Base-by-base conservation (phyloP, 495 filamentous ascomycete genomes). In the Aspergillus leporis region DNA sequence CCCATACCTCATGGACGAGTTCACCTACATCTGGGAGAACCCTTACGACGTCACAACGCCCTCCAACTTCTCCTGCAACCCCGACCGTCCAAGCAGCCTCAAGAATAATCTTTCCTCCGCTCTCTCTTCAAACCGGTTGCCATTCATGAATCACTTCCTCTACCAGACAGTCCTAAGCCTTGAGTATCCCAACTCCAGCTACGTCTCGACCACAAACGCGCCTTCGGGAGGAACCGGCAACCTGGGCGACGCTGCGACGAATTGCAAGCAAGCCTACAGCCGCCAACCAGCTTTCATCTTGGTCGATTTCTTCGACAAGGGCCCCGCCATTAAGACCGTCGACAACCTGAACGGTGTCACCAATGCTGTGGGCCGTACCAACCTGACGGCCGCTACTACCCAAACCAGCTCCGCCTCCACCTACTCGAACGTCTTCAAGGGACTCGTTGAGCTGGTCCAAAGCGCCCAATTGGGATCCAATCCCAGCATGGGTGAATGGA, bases 1-100 rank as follows among this genome's bases (percentile, higher is more conserved):
- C 58, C 81, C 85, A 0, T 91, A 90, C 76, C 82, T 92, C 7
- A 76, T 91, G 53, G 82, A 90, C 68, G 83, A 93, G 70, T 92
- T 90, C 70, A 80, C 74, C 46, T 88, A 87, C 66, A 74, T 92
- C 70, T 92, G 88, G 82, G 90, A 93, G 70, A 91, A 88, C 23
- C 81, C 83, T 0, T 93, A 88, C 74, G 87, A 91, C 57, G 86
- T 87, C 12, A 78, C 77, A 23, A 77, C 85, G 55, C 63, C 76
- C 1, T 79, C 68, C 1, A 90, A 90, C 68, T 90, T 89, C 57
- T 74, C 77, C 51, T 93, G 90, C 67, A 74, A 67, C 1, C 81
- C 89, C 23, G 79, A 92, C 58, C 83, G 90, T 1, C 90, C 90
- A 16, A 52, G 65, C 4, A 63, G 49, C 22, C 61, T 80, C 31